Evolutionary conservation across 371 early-diverging fungal species (phyloP).

Genomic region (Mucor lusitanicus): DNA sequence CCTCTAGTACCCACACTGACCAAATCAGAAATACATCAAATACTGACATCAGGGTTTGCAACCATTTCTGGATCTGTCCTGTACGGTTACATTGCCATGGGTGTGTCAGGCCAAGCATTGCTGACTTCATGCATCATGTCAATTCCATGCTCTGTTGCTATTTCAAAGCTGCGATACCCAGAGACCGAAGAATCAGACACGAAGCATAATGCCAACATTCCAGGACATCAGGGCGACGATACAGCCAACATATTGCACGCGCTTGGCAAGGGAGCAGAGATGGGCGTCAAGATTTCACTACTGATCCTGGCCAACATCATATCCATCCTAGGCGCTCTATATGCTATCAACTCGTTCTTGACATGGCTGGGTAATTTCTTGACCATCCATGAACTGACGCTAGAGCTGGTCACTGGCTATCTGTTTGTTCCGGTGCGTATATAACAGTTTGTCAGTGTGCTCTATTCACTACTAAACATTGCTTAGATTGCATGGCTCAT

Average conservation of each 20-base stretch:
- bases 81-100: slow-evolving; percentile 65
- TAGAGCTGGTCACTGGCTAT: slow-evolving; percentile 77
- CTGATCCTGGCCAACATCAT: slow-evolving; percentile 79
- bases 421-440: slow-evolving; percentile 63
- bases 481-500: slow-evolving; percentile 70
- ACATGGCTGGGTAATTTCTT: slow-evolving; percentile 81
- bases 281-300: slow-evolving; percentile 77
- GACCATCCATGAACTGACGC: slow-evolving; percentile 61
- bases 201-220: slow-evolving; percentile 55
- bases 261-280: slow-evolving; percentile 83
- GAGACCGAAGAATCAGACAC: slow-evolving; percentile 82
- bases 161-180: slow-evolving; percentile 85
- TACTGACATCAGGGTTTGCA: slow-evolving; percentile 85
- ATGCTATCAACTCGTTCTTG: slow-evolving; percentile 69
- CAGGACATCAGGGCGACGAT: slow-evolving; percentile 32
- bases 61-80: slow-evolving; percentile 85
- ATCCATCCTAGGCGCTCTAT: slow-evolving; percentile 54
- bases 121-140: slow-evolving; percentile 90
- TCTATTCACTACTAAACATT: background rate
- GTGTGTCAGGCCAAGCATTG: slow-evolving; percentile 61
- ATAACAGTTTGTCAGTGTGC: slow-evolving; percentile 49
- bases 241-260: slow-evolving; percentile 82
- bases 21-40: slow-evolving; percentile 78
- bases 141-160: slow-evolving; percentile 82
- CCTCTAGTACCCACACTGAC: slow-evolving; percentile 83